phyloP scores from a whole-genome alignment of 129 eudicot genomes.

The Lactuca saligna region DNA sequence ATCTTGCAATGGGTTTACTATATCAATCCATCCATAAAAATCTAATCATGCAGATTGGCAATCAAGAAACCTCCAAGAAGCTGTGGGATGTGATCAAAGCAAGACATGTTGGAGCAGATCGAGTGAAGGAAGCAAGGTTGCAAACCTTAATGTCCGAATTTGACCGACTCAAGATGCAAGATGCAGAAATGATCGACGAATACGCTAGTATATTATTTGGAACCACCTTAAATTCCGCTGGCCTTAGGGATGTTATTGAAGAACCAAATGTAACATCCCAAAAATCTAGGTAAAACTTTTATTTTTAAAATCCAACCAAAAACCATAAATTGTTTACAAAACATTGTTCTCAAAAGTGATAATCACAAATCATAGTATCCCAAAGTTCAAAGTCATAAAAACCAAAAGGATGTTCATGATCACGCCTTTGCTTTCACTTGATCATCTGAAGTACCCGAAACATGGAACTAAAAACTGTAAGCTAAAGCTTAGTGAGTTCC shows the following conservation, averaged over 20 bases:
- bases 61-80: not conserved
- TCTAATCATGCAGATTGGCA: not conserved
- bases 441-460: too few relatives aligned
- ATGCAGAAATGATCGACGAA: not conserved
- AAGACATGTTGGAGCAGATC: not conserved
- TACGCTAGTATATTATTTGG: not conserved
- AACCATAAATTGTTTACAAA: too few relatives aligned
- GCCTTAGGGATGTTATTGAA: not conserved
- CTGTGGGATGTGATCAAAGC: not conserved
- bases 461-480: too few relatives aligned
- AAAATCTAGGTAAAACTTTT: too few relatives aligned
- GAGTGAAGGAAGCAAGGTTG: not conserved
- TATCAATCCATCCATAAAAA: not conserved
- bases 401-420: too few relatives aligned
- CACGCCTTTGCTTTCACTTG: too few relatives aligned
- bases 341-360: too few relatives aligned
- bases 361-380: too few relatives aligned
- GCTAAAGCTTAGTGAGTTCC: too few relatives aligned
- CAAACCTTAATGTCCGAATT: slow-evolving; percentile 9
- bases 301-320: too few relatives aligned
- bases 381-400: too few relatives aligned
- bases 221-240: not conserved
- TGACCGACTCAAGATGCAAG: not conserved
- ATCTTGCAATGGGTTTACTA: not conserved
- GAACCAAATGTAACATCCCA: not conserved